Evolutionary conservation across 2,329 filamentous ascomycete genomes (phyloP).

Genomic region (Orbilia ellipsospora): DNA sequence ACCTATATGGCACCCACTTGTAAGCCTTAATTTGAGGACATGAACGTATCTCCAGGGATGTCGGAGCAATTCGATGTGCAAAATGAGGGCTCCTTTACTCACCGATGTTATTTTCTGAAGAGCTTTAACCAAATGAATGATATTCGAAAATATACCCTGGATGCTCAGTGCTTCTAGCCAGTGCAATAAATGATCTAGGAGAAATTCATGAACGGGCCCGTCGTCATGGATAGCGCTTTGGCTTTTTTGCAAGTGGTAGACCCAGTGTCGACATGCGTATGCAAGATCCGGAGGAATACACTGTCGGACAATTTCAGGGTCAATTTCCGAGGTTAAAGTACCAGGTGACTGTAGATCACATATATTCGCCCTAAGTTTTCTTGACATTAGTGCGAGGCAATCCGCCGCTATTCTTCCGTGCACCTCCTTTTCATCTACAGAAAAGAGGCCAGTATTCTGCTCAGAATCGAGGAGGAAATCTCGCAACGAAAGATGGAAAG

Average conservation of each 20-base stretch:
- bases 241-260: slow-evolving; percentile 18
- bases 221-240: slow-evolving; percentile 1
- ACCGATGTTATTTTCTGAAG: neutral
- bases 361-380: slow-evolving; percentile 61
- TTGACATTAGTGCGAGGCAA: slow-evolving; percentile 63
- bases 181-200: slow-evolving; percentile 21
- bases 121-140: slow-evolving; percentile 1
- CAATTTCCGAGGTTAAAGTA: slow-evolving; percentile 57
- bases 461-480: slow-evolving; percentile 60
- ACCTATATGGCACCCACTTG: neutral
- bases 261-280: slow-evolving; percentile 57
- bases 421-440: slow-evolving; percentile 61
- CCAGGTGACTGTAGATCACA: slow-evolving; percentile 60
- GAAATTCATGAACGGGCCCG: slow-evolving; percentile 5
- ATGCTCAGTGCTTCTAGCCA: slow-evolving; percentile 32
- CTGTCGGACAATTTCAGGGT: slow-evolving; percentile 56
- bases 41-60: neutral
- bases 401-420: slow-evolving; percentile 60
- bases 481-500: slow-evolving; percentile 33
- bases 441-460: slow-evolving; percentile 59
- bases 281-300: slow-evolving; percentile 59
- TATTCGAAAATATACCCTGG: slow-evolving; percentile 11
- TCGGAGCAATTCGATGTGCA: neutral
- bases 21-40: neutral
- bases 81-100: neutral